phyloP scores from a whole-genome alignment of 1,139 yeast genomes.

The Petasospora rhodanensis region DNA sequence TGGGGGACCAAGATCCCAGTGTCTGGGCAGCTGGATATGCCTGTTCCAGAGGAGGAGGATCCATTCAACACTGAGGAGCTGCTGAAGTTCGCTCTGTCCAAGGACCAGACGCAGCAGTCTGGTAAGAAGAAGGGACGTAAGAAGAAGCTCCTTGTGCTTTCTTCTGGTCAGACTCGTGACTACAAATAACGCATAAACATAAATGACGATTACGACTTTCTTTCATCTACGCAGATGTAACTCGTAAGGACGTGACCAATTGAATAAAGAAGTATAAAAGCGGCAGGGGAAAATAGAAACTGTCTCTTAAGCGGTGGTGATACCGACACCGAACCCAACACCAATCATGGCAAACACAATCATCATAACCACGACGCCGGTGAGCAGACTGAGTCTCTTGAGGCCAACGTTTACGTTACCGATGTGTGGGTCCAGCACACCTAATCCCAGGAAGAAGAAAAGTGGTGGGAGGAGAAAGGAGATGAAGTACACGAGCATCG shows the following conservation, averaged over 20 bases:
- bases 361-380: conserved; percentile 12
- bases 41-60: conserved; percentile 15
- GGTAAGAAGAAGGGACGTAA: conserved; percentile 11
- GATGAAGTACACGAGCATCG: conserved; percentile 7
- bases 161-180: conserved; percentile 4
- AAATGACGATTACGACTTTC: too few relatives aligned
- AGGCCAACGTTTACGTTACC: conserved; percentile 5
- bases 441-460: conserved; percentile 19
- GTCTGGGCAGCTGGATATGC: neutral
- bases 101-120: neutral
- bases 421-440: conserved; percentile 11
- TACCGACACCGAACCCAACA: conserved; percentile 31
- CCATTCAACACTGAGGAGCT: conserved; percentile 22
- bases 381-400: conserved; percentile 11
- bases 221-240: too few relatives aligned
- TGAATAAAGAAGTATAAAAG: too few relatives aligned
- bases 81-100: conserved; percentile 12
- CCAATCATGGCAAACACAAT: conserved; percentile 26
- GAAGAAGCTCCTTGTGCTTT: conserved; percentile 6
- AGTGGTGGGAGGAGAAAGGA: conserved; percentile 17
- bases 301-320: conserved; percentile 19
- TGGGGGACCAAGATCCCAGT: conserved; percentile 59
- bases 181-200: too few relatives aligned
- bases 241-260: too few relatives aligned
- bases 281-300: too few relatives aligned